Evolutionary conservation across 768 basidiomycete genomes (phyloP).

Genomic region (Leccinum incarnatum): DNA sequence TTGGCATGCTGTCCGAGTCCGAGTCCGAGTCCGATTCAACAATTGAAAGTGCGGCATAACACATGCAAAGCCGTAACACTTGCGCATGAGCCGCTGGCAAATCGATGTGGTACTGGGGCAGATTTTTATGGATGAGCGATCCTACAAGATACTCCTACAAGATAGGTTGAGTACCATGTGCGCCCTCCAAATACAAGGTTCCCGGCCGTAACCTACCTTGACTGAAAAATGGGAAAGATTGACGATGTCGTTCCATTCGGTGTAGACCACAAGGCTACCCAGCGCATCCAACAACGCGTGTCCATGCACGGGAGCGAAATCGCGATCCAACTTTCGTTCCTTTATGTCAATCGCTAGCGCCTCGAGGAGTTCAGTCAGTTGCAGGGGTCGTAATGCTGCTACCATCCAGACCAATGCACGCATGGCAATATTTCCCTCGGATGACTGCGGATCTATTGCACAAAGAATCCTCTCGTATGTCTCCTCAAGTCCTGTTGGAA

Average conservation of each 20-base stretch:
- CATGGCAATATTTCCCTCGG: not conserved
- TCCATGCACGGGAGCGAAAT: not conserved
- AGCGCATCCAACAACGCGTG: slow-evolving; percentile 2
- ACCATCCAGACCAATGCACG: slow-evolving; percentile 18
- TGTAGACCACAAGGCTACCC: slow-evolving; percentile 13
- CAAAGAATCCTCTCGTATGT: slow-evolving; percentile 20
- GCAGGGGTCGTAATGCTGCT: slow-evolving; percentile 6
- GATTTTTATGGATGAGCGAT: not conserved
- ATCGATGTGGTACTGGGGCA: not conserved
- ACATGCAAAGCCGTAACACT: not conserved
- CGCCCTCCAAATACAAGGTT: too few relatives aligned
- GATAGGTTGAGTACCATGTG: not conserved
- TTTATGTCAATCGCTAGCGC: slow-evolving; percentile 13
- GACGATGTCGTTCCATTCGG: not conserved
- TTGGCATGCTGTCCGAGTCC: not conserved
- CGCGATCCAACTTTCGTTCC: not conserved
- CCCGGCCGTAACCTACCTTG: slow-evolving; percentile 6
- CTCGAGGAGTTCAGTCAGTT: slow-evolving; percentile 4
- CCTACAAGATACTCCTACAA: not conserved
- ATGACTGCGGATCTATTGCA: not conserved
- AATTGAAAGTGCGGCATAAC: not conserved
- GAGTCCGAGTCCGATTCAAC: not conserved
- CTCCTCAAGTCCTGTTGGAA: slow-evolving; percentile 14
- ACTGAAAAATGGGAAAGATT: slow-evolving; percentile 17
- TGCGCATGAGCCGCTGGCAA: not conserved